Base-by-base conservation (phyloP, 805 yeast genomes). In the Metschnikowia lochheadii region DNA sequence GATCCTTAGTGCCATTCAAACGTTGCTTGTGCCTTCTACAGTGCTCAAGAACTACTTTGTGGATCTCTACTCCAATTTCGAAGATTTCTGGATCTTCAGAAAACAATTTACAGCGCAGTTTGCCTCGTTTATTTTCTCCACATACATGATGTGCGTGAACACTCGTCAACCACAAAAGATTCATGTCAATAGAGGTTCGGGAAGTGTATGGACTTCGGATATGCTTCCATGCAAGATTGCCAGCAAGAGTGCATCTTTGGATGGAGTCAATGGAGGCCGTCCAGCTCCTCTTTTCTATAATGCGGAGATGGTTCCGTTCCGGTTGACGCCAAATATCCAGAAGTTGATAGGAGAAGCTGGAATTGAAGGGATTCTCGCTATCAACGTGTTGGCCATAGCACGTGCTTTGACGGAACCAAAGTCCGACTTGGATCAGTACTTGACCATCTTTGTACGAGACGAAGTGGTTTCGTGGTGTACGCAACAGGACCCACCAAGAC, bases 1-100 rank as follows among this genome's bases (percentile, higher is more conserved):
- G 67, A 91, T 95, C 48, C 76, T 94, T 64, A 82, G 89, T 56
- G 90, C 96, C 3, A 88, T 92, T 54, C 97, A 94, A 68, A 79
- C 96, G 1, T 72, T 86, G 62, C 78, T 88, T 67, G 92, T 91
- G 48, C 98, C 99, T 34, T 78, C 86, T 21, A 84, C 88, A 5
- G 85, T 92, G 33, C 74, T 92, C 74, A 83, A 83, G 62, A 87
- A 87, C 56, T 86, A 87, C 65, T 94, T 90, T 63, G 66, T 84
- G 49, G 77, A 75, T 6, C 71, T 83, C 38, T 94, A 84, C 67
- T 78, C 85, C 11, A 79, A 83, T 51, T 95, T 85, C 65, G 97
- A 87, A 66, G 97, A 92, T 62, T 94, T 92, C 76, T 94, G 99
- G 99, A 70, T 92, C 47, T 94, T 95, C 83, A 81, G 98, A 55